Percentiles rank a stretch among this genome's conserved stretches.
phyloP scores from a whole-genome alignment of 495 filamentous ascomycete species.

The Physcia stellaris region DNA sequence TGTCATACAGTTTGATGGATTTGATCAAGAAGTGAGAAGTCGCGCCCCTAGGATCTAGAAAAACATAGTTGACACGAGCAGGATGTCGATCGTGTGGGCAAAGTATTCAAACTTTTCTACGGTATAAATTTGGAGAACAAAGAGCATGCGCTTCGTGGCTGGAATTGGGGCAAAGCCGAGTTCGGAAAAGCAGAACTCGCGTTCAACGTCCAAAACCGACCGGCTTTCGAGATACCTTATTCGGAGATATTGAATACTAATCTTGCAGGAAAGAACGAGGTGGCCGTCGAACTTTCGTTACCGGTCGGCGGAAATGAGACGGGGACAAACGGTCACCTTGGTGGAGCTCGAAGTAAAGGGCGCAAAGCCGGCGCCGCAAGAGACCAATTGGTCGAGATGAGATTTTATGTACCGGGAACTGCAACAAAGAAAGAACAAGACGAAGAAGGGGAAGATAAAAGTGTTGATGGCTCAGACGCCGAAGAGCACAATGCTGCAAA shows the following conservation, averaged over 20 bases:
- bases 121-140: conserved; percentile 79
- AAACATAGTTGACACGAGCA: conserved; percentile 20
- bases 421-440: conserved; percentile 72
- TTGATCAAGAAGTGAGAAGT: conserved; percentile 64
- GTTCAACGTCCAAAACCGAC: conserved; percentile 94
- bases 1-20: conserved; percentile 89
- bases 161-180: conserved; percentile 99
- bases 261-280: conserved; percentile 92
- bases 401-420: conserved; percentile 94
- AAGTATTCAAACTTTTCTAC: conserved; percentile 94
- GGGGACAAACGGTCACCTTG: conserved; percentile 58
- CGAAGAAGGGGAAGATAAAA: conserved; percentile 55
- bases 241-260: conserved; percentile 97
- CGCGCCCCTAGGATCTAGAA: background rate
- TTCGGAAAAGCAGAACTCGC: conserved; percentile 88
- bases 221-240: conserved; percentile 95
- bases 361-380: conserved; percentile 77
- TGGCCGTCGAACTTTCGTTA: conserved; percentile 86
- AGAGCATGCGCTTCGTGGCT: conserved; percentile 90
- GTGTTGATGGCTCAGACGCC: conserved; percentile 50
- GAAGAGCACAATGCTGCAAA: conserved; percentile 90
- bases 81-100: conserved; percentile 81
- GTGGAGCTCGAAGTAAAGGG: conserved; percentile 64
- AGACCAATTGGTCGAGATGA: conserved; percentile 94
- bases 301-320: conserved; percentile 50